These are phyloP conservation scores for Aspergillus flavus DNA, from an alignment of 2,329 filamentous ascomycete species.

Conservation along the genomic window DNA sequence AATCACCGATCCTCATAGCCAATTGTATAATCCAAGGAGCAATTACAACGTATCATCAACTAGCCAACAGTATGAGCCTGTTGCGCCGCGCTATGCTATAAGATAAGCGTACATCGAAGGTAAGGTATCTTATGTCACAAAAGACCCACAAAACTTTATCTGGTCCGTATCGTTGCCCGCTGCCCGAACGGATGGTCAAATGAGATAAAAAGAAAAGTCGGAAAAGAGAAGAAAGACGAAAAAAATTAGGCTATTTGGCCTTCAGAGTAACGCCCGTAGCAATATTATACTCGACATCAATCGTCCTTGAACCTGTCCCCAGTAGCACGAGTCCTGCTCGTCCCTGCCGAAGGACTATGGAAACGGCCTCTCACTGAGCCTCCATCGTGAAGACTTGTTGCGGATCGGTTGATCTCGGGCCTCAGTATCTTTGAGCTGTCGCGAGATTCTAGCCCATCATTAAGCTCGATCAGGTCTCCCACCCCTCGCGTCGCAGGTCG, in stretches of 20 bases:
- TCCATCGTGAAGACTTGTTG: conserved; percentile 18
- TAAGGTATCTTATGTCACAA: conserved; percentile 10
- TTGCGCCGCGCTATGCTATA: conserved; percentile 24
- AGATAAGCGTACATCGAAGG: conserved; percentile 15
- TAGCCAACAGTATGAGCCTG: conserved; percentile 15
- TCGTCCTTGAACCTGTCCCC: conserved; percentile 34
- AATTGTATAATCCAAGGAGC: conserved; percentile 8
- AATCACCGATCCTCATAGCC: background rate
- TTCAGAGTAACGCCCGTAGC: background rate
- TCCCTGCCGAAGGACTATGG: conserved; percentile 28
- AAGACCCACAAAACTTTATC: background rate
- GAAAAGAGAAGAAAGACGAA: background rate
- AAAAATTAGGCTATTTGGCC: background rate
- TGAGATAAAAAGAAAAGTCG: conserved; percentile 4
- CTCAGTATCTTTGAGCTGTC: conserved; percentile 23
- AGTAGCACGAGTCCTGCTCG: conserved; percentile 40
- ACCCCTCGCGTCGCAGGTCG: conserved; percentile 32
- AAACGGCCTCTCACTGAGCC: conserved; percentile 30
- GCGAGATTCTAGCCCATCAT: conserved; percentile 39
- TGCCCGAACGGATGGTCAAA: conserved; percentile 10
- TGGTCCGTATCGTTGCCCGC: conserved; percentile 1
- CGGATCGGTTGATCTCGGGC: conserved; percentile 20
- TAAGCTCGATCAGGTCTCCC: conserved; percentile 49
- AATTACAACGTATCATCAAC: conserved; percentile 13
- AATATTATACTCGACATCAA: conserved; percentile 18